phyloP scores from a whole-genome alignment of 148 eudicot genomes.

The Vaccinium vitisidaea region DNA sequence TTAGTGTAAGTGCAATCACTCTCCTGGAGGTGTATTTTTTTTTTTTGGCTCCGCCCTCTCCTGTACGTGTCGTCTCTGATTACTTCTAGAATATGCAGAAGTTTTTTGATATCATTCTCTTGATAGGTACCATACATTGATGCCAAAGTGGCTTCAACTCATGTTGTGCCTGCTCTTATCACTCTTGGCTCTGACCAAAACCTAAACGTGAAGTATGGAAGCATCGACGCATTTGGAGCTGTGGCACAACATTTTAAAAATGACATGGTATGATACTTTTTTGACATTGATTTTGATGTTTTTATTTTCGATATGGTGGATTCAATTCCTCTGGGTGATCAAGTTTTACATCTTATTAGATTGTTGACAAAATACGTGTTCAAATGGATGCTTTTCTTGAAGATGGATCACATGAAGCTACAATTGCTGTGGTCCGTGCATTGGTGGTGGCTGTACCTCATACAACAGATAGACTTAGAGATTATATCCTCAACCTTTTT shows the following conservation, averaged over 20 bases:
- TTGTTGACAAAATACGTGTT: constrained; percentile 91
- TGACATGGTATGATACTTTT: constrained; percentile 59
- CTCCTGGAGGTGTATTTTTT: background rate
- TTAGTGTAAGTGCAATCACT: constrained; percentile 50
- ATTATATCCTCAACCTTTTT: constrained; percentile 68
- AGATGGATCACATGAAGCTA: constrained; percentile 97
- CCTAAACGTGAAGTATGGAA: constrained; percentile 78
- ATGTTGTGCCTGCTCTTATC: constrained; percentile 92
- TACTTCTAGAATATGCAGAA: background rate
- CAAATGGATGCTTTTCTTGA: constrained; percentile 99
- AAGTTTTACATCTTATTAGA: constrained; percentile 40
- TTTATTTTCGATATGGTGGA: background rate
- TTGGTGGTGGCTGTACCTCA: constrained; percentile 92
- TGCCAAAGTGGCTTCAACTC: constrained; percentile 79
- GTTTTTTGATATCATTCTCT: constrained; percentile 11
- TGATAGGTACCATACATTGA: constrained; percentile 83
- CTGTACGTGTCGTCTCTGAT: constrained; percentile 1
- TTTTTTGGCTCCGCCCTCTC: background rate
- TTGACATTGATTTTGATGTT: background rate
- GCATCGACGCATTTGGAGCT: constrained; percentile 95
- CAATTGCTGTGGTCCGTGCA: constrained; percentile 86
- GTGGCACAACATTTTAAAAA: constrained; percentile 94
- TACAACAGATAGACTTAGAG: constrained; percentile 87
- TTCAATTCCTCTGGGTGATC: constrained; percentile 23
- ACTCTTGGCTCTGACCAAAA: constrained; percentile 97